Percentiles rank a stretch among this genome's conserved stretches.
Conservation (phyloP, 495 filamentous ascomycete genomes). For the Staphylotrichum tortipilum region DNA sequence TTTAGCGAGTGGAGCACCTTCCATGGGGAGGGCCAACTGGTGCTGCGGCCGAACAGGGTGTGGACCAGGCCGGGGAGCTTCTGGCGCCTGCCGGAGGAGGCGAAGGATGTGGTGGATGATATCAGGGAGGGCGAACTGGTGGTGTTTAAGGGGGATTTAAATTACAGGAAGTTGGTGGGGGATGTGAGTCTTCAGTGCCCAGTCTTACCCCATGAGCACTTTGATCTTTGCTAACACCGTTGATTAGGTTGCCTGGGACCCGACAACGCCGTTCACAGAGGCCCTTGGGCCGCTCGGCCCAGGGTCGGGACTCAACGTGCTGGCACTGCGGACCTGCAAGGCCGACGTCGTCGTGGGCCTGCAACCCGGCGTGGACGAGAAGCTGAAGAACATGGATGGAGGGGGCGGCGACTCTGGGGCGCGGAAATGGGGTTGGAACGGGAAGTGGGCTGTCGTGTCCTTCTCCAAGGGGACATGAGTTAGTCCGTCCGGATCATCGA, state of each 20-base stretch:
- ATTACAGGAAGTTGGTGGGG: conserved; percentile 82
- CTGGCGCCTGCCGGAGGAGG: conserved; percentile 70
- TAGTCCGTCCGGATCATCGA: too few relatives aligned
- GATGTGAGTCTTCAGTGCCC: conserved; percentile 54
- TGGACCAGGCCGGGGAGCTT: conserved; percentile 82
- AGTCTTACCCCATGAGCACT: not conserved
- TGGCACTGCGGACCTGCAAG: conserved; percentile 90
- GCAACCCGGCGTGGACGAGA: conserved; percentile 70
- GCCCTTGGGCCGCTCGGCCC: conserved; percentile 83
- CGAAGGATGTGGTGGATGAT: conserved; percentile 61
- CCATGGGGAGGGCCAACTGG: conserved; percentile 72
- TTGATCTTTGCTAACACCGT: not conserved
- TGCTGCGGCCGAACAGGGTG: conserved; percentile 72
- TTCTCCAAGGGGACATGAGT: conserved; percentile 49
- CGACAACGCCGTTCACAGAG: conserved; percentile 74
- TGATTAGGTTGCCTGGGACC: conserved; percentile 78
- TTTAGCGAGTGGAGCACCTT: conserved; percentile 72
- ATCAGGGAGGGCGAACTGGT: conserved; percentile 81
- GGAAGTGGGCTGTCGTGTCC: conserved; percentile 92
- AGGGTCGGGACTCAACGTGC: conserved; percentile 66
- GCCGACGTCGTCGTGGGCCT: conserved; percentile 91
- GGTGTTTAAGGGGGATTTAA: conserved; percentile 93
- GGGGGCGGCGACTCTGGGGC: conserved; percentile 60
- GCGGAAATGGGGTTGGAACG: conserved; percentile 93
- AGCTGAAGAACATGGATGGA: conserved; percentile 55